Evolutionary conservation across 768 basidiomycete genomes (phyloP).

Genomic region (Phlegmacium glaucopus): DNA sequence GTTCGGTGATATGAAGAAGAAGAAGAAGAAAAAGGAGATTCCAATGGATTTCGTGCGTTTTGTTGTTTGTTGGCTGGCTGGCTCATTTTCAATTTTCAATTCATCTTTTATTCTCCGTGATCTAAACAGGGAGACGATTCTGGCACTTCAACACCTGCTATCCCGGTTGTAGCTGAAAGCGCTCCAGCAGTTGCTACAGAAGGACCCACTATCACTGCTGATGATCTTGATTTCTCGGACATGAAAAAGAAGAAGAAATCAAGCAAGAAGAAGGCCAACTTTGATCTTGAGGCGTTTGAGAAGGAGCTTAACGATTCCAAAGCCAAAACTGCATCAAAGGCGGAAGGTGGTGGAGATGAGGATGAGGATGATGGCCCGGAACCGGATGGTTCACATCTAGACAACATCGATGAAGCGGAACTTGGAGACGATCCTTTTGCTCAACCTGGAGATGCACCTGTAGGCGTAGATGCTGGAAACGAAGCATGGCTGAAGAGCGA

Average conservation of each 20-base stretch:
- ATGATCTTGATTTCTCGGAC: constrained; percentile 92
- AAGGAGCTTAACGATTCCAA: constrained; percentile 81
- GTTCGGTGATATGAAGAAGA: constrained; percentile 89
- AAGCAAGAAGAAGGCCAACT: constrained; percentile 82
- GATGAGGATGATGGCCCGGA: constrained; percentile 52
- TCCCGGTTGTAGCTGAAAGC: constrained; percentile 18
- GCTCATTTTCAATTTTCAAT: neutral
- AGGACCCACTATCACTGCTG: constrained; percentile 47
- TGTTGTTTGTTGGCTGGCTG: no score
- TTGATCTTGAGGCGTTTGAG: constrained; percentile 92
- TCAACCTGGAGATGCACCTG: constrained; percentile 46
- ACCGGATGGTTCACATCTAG: constrained; percentile 58
- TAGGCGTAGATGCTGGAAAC: constrained; percentile 67
- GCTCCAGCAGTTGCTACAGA: constrained; percentile 30
- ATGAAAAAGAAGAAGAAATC: constrained; percentile 96
- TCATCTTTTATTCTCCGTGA: constrained; percentile 1
- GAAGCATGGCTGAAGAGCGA: constrained; percentile 92
- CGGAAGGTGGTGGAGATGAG: constrained; percentile 48
- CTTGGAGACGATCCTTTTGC: constrained; percentile 90
- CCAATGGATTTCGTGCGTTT: constrained; percentile 72
- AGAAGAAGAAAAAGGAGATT: constrained; percentile 92
- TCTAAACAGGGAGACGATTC: constrained; percentile 56
- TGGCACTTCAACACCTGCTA: constrained; percentile 56
- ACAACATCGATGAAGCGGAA: constrained; percentile 75
- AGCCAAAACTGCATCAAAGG: constrained; percentile 39